Conservation (phyloP, 768 basidiomycete species). For the Stropharia rugosoannulata region DNA sequence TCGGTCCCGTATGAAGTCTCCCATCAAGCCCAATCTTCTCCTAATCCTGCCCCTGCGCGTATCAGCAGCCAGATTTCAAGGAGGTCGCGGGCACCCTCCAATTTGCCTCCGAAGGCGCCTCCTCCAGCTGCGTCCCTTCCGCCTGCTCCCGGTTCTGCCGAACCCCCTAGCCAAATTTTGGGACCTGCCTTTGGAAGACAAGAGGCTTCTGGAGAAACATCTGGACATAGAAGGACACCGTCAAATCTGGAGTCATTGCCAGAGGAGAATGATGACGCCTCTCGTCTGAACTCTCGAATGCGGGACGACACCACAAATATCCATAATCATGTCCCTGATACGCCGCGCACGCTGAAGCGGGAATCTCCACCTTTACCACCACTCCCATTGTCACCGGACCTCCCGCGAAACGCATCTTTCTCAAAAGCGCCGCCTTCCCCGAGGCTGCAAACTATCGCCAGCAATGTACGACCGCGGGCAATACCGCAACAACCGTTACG, state of each 20-base stretch:
- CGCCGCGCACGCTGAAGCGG: slow-evolving; percentile 40
- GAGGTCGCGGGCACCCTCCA: slow-evolving; percentile 53
- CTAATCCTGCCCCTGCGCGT: slow-evolving; percentile 26
- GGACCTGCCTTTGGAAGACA: slow-evolving; percentile 25
- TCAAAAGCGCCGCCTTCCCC: slow-evolving; percentile 50
- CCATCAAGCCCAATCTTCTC: slow-evolving; percentile 21
- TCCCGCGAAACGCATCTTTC: slow-evolving; percentile 30
- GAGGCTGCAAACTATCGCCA: slow-evolving; percentile 36
- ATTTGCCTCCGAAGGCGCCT: slow-evolving; percentile 63
- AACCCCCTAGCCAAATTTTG: slow-evolving; percentile 28
- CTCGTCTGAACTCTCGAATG: slow-evolving; percentile 17
- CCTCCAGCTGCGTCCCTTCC: slow-evolving; percentile 63
- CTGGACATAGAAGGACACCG: slow-evolving; percentile 38
- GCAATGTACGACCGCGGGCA: slow-evolving; percentile 54
- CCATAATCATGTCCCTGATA: slow-evolving; percentile 35
- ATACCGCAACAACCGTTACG: slow-evolving; percentile 47
- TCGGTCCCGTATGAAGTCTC: slow-evolving; percentile 43
- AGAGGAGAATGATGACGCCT: slow-evolving; percentile 53
- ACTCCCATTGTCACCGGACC: slow-evolving; percentile 47
- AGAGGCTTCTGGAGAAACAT: slow-evolving; percentile 30
- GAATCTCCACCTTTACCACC: slow-evolving; percentile 71
- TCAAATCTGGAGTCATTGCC: slow-evolving; percentile 61
- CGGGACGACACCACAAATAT: slow-evolving; percentile 21
- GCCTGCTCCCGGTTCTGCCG: slow-evolving; percentile 45
- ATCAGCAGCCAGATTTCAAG: slow-evolving; percentile 34